phyloP scores from a whole-genome alignment of 2,329 filamentous ascomycete species.

The Fusarium penzigii region DNA sequence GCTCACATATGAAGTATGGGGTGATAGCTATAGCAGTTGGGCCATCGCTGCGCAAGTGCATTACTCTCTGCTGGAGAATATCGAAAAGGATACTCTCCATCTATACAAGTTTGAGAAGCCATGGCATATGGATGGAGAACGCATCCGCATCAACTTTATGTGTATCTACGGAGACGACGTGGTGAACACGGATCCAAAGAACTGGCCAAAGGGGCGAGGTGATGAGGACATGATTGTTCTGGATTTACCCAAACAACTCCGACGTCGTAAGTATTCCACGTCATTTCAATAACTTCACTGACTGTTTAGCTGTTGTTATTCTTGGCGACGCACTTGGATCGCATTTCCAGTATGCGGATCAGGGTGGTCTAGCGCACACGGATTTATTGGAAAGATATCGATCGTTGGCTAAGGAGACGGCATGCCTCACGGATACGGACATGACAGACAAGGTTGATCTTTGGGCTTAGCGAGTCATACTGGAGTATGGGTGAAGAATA shows the following conservation, averaged over 20 bases:
- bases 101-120: constrained; percentile 18
- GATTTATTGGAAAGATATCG: not conserved
- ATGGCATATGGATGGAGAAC: constrained; percentile 17
- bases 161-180: constrained; percentile 19
- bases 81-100: constrained; percentile 16
- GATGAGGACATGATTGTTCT: constrained; percentile 11
- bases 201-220: constrained; percentile 4
- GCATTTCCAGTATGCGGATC: not conserved
- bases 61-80: constrained; percentile 22
- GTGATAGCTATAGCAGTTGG: constrained; percentile 16
- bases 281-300: not conserved
- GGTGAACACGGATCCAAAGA: constrained; percentile 4
- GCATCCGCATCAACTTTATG: constrained; percentile 24
- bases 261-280: constrained; percentile 12
- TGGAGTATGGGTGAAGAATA: too few species aligned
- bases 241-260: constrained; percentile 12
- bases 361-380: not conserved
- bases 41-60: constrained; percentile 21
- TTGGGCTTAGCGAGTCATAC: too few species aligned
- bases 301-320: not conserved
- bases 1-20: constrained; percentile 19
- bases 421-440: not conserved
- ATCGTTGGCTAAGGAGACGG: not conserved
- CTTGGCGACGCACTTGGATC: not conserved
- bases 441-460: not conserved